Base-by-base conservation (phyloP, 768 basidiomycete genomes). In the Mycena rosella region DNA sequence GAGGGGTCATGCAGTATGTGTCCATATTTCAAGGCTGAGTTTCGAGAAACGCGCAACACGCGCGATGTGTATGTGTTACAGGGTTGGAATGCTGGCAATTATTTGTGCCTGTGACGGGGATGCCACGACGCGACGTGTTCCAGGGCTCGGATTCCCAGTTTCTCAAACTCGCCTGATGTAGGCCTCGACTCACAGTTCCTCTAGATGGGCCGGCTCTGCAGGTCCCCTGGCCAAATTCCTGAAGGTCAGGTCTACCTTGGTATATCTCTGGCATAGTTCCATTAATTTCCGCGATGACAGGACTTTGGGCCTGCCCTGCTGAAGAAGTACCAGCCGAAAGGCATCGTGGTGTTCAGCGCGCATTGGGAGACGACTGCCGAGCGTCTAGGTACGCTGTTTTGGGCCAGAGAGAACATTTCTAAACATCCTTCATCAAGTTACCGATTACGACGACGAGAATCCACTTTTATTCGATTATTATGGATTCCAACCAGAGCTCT, bases 301-400 rank as follows among this genome's bases (percentile, higher is more conserved):
- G 38, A 40, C 38, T 40, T 40, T 40, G 38, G 38, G 14, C 38
- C 38, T 15, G 38, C 38, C 5, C 38, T 40, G 14, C 14, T 40
- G 38, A 18, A 40, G 38, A 40, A 40, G 38, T 95, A 95, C 77
- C 82, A 87, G 52, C 92, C 92, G 3, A 90, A 88, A 74, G 92
- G 86, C n/a, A 90, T 93, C 58, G 86, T 94, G 6, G 91, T 94
- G 1, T 93, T 94, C 80, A 92, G 90, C 68, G 93, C 93, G 14
- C 93, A 94, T 73, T 94, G 91, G 91, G 93, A 95, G 74, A 90
- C 91, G 1, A 15, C 63, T 13, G 83, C 80, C 2, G 87, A 89
- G 74, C 84, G 87, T 32, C 80, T 89, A 49, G 90, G 91, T 88
- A 68, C 40, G 83, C 69, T 40, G 44, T 34, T 27, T 18, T 45